Evolutionary conservation across 805 yeast genomes (phyloP).

Genomic region (Ogataea paraovalis): DNA sequence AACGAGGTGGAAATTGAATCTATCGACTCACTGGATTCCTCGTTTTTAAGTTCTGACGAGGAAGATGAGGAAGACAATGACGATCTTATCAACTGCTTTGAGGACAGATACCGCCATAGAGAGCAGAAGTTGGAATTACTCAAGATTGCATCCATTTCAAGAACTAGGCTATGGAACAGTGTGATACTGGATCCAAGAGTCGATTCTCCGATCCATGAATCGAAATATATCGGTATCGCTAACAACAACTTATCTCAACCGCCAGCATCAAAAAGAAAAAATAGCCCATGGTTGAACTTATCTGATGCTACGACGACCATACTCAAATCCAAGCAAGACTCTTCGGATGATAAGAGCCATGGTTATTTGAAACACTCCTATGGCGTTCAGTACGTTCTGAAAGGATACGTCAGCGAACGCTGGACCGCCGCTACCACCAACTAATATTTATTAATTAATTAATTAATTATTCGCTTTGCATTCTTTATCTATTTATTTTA

Average conservation of each 20-base stretch:
- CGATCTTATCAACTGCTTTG: constrained; percentile 2
- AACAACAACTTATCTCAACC: neutral
- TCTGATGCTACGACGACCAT: constrained; percentile 6
- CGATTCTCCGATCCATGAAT: constrained; percentile 25
- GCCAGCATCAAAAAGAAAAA: constrained; percentile 1
- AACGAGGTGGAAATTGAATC: neutral
- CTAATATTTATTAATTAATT: neutral
- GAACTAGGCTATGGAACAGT: constrained; percentile 49
- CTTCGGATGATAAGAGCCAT: too few relatives aligned
- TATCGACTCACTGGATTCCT: constrained; percentile 2
- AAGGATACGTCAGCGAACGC: constrained; percentile 41
- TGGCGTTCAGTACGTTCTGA: constrained; percentile 36
- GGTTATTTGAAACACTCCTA: constrained; percentile 14
- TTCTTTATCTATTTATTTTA: too few relatives aligned
- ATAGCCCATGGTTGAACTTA: constrained; percentile 14
- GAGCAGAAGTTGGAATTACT: constrained; percentile 7
- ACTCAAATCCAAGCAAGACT: too few relatives aligned
- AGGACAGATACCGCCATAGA: neutral
- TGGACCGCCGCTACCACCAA: constrained; percentile 25
- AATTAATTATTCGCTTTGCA: neutral
- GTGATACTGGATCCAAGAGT: constrained; percentile 49
- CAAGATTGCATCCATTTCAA: constrained; percentile 38
- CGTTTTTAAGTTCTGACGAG: constrained; percentile 22
- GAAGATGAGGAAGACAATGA: constrained; percentile 13
- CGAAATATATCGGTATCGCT: constrained; percentile 1